Base-by-base conservation (phyloP, 2,329 filamentous ascomycete species). In the Hortaea sp. region DNA sequence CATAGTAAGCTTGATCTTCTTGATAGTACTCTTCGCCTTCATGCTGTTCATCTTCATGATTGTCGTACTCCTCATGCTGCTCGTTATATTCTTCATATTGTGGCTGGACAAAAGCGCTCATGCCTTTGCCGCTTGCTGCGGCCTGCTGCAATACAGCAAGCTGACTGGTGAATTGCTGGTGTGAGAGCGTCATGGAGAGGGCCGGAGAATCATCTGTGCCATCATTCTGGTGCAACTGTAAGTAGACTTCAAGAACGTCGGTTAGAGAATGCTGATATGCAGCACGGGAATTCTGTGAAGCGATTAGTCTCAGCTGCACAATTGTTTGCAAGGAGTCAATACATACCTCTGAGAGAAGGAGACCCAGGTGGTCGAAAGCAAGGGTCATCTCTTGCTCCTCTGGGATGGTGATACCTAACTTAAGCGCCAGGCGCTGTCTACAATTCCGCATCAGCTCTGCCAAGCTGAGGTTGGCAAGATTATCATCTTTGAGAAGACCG, bases 201-300 rank as follows among this genome's bases (percentile, higher is more conserved):
- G 83, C 68, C 11, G 78, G 74, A 30, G 75, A 70, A 2, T 73
- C 71, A 20, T 70, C 65, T 37, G 69, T 62, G 27, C 72, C 76
- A 58, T 83, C 80, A 56, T 84, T 80, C 30, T 69, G 69, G 52
- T 76, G 72, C 40, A 85, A 65, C 11, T 70, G 68, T 48, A 80
- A 63, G 56, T 81, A 82, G 40, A 82, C 60, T 44, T 77, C 70
- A 48, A 84, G 63, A 39, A 85, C 67, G 47, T 81, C 71, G 40
- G 72, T 66, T 43, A 84, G 66, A 41, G 74, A 73, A 50, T 75
- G 63, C 55, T 71, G 65, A 53, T 68, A 65, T 41, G 71, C 61
- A 57, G 73, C 63, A 35, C 63, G 59, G 39, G 73, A 76, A 57
- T 73, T 70, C 75, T 79, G 52, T 9, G 48, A 42, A 27, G 39